Evolutionary conservation across 352 stramenopile genomes (phyloP).

Genomic region (Globisporangium irregulare): DNA sequence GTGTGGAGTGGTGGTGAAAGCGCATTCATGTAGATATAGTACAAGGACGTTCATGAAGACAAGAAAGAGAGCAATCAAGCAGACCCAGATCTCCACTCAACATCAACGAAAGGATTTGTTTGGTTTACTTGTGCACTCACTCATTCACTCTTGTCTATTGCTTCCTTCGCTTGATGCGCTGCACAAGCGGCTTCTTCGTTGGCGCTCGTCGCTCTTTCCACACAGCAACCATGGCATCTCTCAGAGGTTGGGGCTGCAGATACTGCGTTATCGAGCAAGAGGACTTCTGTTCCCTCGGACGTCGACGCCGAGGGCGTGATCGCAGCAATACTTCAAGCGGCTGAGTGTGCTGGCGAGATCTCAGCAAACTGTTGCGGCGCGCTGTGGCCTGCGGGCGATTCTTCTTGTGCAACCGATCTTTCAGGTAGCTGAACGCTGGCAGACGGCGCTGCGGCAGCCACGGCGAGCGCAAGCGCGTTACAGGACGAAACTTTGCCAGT

Average conservation of each 20-base stretch:
- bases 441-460: neutral
- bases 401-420: constrained; percentile 17
- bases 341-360: constrained; percentile 6
- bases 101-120: neutral
- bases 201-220: neutral
- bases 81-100: neutral
- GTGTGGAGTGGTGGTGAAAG: neutral
- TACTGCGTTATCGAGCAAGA: neutral
- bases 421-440: constrained; percentile 23
- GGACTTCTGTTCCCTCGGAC: neutral
- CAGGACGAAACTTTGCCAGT: neutral
- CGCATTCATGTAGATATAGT: constrained; percentile 3
- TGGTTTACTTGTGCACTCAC: neutral
- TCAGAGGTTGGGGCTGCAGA: neutral
- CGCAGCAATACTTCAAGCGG: constrained; percentile 10
- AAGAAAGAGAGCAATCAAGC: neutral
- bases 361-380: constrained; percentile 20
- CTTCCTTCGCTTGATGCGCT: neutral
- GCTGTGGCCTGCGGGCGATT: constrained; percentile 19
- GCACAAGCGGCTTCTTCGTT: neutral
- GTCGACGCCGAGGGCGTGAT: neutral
- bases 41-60: neutral
- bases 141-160: neutral
- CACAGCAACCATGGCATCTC: neutral
- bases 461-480: neutral